Conservation (phyloP, 805 yeast genomes). For the Lachancea cidri region DNA sequence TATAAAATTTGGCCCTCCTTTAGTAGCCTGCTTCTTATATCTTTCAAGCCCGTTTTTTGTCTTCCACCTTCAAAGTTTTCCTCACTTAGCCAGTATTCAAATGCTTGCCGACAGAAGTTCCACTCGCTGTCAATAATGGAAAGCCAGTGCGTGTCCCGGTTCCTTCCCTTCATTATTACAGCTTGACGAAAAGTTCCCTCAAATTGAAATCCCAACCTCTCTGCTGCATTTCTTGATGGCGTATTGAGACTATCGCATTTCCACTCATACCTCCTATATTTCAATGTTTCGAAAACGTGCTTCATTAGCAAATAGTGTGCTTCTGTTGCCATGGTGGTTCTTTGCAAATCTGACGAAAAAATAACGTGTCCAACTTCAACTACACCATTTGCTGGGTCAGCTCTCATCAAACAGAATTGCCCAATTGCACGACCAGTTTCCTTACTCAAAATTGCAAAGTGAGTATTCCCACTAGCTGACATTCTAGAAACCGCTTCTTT, state of each 20-base stretch:
- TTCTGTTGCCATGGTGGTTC: conserved; percentile 31
- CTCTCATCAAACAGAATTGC: conserved; percentile 20
- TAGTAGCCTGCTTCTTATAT: too few relatives aligned
- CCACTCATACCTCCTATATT: conserved; percentile 34
- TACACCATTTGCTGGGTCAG: conserved; percentile 24
- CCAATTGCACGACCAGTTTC: conserved; percentile 24
- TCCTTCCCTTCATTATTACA: conserved; percentile 24
- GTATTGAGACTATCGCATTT: conserved; percentile 30
- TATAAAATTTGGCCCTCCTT: too few relatives aligned
- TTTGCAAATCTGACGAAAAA: conserved; percentile 16
- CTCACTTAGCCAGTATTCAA: conserved; percentile 24
- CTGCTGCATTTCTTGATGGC: conserved; percentile 30
- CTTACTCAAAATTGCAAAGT: conserved; percentile 22
- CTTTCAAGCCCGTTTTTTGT: background rate
- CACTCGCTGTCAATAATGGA: conserved; percentile 31
- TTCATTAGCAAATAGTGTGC: conserved; percentile 28
- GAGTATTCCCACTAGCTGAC: background rate
- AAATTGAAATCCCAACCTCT: conserved; percentile 29
- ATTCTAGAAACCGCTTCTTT: conserved; percentile 1
- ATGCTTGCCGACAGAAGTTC: conserved; percentile 19
- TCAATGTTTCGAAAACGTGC: conserved; percentile 26
- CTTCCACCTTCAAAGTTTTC: conserved; percentile 19
- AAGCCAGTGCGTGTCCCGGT: conserved; percentile 32
- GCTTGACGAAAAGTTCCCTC: conserved; percentile 32
- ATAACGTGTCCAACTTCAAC: conserved; percentile 30